Conservation (phyloP, 2,329 filamentous ascomycete genomes). For the Akanthomyces dipterigenus region DNA sequence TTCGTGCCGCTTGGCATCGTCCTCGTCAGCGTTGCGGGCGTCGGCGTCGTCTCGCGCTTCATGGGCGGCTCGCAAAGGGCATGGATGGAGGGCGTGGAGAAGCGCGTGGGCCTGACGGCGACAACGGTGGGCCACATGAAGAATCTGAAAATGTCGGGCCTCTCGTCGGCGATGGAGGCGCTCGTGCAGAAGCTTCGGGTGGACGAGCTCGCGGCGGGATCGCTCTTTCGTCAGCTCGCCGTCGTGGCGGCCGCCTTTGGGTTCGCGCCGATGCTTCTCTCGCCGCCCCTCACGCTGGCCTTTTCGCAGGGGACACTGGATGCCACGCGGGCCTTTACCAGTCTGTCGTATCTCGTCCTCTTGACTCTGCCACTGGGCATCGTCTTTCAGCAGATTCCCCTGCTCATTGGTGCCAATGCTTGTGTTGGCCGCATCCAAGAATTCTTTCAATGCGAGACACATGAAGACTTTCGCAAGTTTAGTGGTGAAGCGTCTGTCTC, state of each 20-base stretch:
- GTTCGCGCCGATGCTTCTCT: slow-evolving; percentile 25
- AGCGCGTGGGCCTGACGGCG: slow-evolving; percentile 34
- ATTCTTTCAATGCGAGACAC: slow-evolving; percentile 12
- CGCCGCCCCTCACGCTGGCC: slow-evolving; percentile 20
- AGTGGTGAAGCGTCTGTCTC: neutral
- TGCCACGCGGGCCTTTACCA: slow-evolving; percentile 17
- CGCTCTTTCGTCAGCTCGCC: slow-evolving; percentile 14
- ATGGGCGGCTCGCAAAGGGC: slow-evolving; percentile 16
- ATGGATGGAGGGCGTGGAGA: slow-evolving; percentile 38
- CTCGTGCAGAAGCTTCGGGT: slow-evolving; percentile 20
- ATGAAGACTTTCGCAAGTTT: slow-evolving; percentile 9
- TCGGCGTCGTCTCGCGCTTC: slow-evolving; percentile 17
- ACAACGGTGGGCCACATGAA: slow-evolving; percentile 38
- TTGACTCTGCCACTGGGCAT: slow-evolving; percentile 12
- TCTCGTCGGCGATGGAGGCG: slow-evolving; percentile 19
- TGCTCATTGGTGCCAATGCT: slow-evolving; percentile 2
- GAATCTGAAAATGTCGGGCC: slow-evolving; percentile 37
- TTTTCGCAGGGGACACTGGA: slow-evolving; percentile 15
- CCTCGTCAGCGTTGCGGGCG: slow-evolving; percentile 10
- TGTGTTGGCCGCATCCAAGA: slow-evolving; percentile 12
- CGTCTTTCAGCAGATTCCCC: slow-evolving; percentile 12
- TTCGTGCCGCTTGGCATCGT: slow-evolving; percentile 22
- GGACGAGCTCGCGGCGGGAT: slow-evolving; percentile 17
- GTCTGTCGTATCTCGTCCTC: slow-evolving; percentile 17
- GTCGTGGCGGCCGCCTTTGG: slow-evolving; percentile 17